These are phyloP conservation scores for Pseudogymnoascus destructans DNA, from an alignment of 2,329 filamentous ascomycete genomes.

Conservation along the genomic window DNA sequence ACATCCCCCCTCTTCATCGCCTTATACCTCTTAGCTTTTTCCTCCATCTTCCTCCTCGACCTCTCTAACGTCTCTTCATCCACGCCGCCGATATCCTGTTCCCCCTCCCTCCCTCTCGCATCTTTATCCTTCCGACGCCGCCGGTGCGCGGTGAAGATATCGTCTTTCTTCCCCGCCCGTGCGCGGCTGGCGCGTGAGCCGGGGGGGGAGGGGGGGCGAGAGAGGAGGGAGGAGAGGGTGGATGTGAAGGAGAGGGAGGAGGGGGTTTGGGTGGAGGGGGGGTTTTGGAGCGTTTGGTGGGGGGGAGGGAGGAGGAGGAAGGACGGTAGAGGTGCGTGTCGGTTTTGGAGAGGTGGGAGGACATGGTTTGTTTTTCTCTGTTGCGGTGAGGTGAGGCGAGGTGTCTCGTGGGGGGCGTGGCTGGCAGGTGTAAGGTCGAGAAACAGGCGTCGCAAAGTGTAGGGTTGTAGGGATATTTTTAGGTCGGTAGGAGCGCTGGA, in stretches of 20 bases:
- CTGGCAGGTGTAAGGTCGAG: too few species aligned
- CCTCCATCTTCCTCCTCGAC: conserved; percentile 70
- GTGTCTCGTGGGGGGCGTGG: background rate
- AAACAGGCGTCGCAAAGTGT: too few species aligned
- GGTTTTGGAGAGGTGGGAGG: conserved; percentile 22
- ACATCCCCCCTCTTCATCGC: conserved; percentile 86
- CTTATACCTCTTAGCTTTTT: conserved; percentile 78
- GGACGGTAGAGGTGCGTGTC: conserved; percentile 68
- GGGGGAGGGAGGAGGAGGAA: conserved; percentile 65
- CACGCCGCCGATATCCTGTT: conserved; percentile 49
- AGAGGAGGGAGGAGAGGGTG: conserved; percentile 27
- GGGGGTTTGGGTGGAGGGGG: conserved; percentile 77
- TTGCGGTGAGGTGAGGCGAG: background rate
- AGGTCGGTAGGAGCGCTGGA: background rate
- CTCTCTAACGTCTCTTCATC: conserved; percentile 45
- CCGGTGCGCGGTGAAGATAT: conserved; percentile 55
- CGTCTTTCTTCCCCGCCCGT: conserved; percentile 45
- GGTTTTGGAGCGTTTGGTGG: conserved; percentile 51
- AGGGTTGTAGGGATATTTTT: too few species aligned
- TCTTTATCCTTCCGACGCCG: conserved; percentile 41
- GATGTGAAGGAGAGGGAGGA: conserved; percentile 61
- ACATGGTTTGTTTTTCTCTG: background rate
- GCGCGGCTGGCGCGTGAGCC: conserved; percentile 31
- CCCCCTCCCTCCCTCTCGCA: conserved; percentile 40
- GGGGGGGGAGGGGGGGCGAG: conserved; percentile 15